Percentiles rank a stretch among this genome's conserved stretches.
phyloP scores from a whole-genome alignment of 306 rosid genomes.

The Malus fusca region DNA sequence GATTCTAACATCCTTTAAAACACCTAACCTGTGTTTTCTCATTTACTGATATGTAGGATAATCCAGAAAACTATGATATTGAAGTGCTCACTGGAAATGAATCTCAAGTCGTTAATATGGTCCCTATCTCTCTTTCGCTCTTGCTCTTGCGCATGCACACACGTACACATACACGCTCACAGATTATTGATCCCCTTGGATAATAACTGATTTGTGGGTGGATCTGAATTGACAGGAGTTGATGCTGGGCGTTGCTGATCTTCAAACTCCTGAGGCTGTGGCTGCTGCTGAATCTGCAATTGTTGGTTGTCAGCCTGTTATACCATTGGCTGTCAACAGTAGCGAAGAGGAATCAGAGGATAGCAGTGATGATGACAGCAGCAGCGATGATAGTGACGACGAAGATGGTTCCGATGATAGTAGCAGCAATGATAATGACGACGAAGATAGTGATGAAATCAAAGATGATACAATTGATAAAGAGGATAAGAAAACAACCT shows the following conservation, averaged over 20 bases:
- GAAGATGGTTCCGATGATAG: background rate
- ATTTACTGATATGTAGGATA: constrained; percentile 32
- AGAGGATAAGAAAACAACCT: constrained; percentile 7
- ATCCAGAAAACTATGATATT: constrained; percentile 53
- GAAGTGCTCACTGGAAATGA: constrained; percentile 74
- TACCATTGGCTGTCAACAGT: constrained; percentile 35
- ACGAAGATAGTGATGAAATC: background rate
- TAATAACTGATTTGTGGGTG: background rate
- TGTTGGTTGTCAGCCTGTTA: constrained; percentile 44
- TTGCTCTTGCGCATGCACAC: background rate
- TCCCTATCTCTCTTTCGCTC: constrained; percentile 6
- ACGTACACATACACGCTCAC: background rate
- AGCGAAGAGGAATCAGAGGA: constrained; percentile 49
- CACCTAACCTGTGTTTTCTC: background rate
- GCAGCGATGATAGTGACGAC: constrained; percentile 3
- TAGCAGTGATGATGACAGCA: constrained; percentile 24
- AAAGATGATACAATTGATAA: background rate
- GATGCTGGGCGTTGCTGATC: constrained; percentile 88
- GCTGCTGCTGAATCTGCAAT: constrained; percentile 84
- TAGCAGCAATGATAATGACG: constrained; percentile 1
- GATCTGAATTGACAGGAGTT: constrained; percentile 45
- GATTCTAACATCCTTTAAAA: background rate
- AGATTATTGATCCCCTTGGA: background rate
- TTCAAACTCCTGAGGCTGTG: constrained; percentile 77
- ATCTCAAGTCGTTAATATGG: constrained; percentile 72